phyloP scores from a whole-genome alignment of 495 filamentous ascomycete species.

The Hyaloscypha hepaticicola region DNA sequence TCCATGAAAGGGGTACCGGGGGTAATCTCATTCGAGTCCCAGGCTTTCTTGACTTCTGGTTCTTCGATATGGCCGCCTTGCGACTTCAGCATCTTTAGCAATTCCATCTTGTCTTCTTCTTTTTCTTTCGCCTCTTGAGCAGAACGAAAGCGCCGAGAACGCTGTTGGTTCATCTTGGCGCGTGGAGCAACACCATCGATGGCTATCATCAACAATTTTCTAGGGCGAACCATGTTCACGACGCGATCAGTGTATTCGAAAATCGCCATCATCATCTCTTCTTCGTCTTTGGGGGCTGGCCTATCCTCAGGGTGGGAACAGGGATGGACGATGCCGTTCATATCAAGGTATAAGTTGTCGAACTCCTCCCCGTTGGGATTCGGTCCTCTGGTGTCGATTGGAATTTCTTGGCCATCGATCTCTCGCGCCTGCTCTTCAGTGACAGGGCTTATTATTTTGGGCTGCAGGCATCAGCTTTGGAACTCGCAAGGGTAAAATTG shows the following conservation, averaged over 20 bases:
- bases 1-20: constrained; percentile 99
- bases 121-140: constrained; percentile 94
- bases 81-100: constrained; percentile 74
- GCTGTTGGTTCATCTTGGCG: constrained; percentile 98
- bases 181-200: constrained; percentile 94
- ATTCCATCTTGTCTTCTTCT: constrained; percentile 84
- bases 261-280: constrained; percentile 98
- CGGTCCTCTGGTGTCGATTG: constrained; percentile 75
- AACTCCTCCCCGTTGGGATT: constrained; percentile 98
- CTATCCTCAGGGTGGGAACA: constrained; percentile 97
- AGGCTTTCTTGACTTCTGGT: constrained; percentile 80
- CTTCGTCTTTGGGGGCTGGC: constrained; percentile 86
- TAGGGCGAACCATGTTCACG: constrained; percentile 95
- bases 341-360: constrained; percentile 97
- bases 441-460: constrained; percentile 91
- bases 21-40: constrained; percentile 97
- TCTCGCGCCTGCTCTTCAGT: constrained; percentile 78
- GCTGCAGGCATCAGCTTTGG: constrained; percentile 88
- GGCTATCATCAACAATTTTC: constrained; percentile 95
- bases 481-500: neutral
- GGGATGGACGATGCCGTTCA: constrained; percentile 99
- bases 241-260: constrained; percentile 98
- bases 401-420: constrained; percentile 72
- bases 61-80: constrained; percentile 63
- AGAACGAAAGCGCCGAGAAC: constrained; percentile 85